phyloP scores from a whole-genome alignment of 306 rosid species.

The Malus sieversii region DNA sequence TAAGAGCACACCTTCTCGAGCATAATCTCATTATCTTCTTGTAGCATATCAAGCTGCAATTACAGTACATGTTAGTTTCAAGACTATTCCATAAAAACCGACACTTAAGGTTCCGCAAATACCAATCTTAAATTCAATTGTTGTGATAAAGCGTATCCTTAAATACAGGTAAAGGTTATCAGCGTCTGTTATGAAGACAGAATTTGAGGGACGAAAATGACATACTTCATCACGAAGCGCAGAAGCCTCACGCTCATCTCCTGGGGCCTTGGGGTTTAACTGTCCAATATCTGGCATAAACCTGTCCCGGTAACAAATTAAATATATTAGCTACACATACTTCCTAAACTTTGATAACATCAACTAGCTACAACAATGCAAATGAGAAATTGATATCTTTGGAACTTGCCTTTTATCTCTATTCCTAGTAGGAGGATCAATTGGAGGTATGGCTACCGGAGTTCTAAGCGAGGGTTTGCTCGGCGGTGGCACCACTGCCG shows the following conservation, averaged over 20 bases:
- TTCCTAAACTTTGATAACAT: background rate
- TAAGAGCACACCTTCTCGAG: slow-evolving; percentile 56
- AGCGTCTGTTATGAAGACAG: background rate
- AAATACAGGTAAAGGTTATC: slow-evolving; percentile 9
- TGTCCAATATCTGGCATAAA: slow-evolving; percentile 54
- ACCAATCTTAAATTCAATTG: slow-evolving; percentile 10
- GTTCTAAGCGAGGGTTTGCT: slow-evolving; percentile 50
- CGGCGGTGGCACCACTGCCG: slow-evolving; percentile 43
- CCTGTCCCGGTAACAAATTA: slow-evolving; percentile 33
- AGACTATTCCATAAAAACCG: slow-evolving; percentile 4
- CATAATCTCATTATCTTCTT: slow-evolving; percentile 64
- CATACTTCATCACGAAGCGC: slow-evolving; percentile 96
- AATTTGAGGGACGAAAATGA: slow-evolving; percentile 15
- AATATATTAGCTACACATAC: background rate
- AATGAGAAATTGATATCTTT: background rate
- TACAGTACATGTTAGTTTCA: slow-evolving; percentile 25
- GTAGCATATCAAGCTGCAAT: slow-evolving; percentile 95
- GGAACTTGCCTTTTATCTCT: slow-evolving; percentile 59
- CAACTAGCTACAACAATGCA: background rate
- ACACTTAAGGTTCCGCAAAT: slow-evolving; percentile 6
- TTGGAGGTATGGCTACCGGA: slow-evolving; percentile 70
- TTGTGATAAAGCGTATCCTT: slow-evolving; percentile 8
- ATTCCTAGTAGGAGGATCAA: slow-evolving; percentile 75
- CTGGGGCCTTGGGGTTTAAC: slow-evolving; percentile 43
- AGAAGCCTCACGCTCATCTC: slow-evolving; percentile 84